Percentiles rank a stretch among this genome's conserved stretches.
Conservation (phyloP, 768 basidiomycete genomes). For the Tricholoma saponaceum region DNA sequence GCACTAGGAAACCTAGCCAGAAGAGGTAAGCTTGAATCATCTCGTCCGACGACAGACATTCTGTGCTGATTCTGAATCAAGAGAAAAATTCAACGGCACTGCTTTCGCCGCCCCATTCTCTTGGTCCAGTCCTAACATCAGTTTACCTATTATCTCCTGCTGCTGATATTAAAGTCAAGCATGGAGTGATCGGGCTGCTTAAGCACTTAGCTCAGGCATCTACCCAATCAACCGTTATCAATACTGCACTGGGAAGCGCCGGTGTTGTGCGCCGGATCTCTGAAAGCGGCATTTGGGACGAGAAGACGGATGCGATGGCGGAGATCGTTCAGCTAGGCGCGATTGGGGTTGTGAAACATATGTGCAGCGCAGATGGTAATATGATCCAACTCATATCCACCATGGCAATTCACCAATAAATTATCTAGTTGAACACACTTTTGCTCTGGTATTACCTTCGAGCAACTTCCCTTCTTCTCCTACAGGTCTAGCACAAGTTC, state of each 20-base stretch:
- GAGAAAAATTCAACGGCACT: slow-evolving; percentile 59
- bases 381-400: slow-evolving; percentile 2
- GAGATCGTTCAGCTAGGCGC: slow-evolving; percentile 85
- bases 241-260: slow-evolving; percentile 53
- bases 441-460: slow-evolving; percentile 48
- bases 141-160: slow-evolving; percentile 46
- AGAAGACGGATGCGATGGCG: slow-evolving; percentile 71
- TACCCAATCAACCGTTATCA: slow-evolving; percentile 54
- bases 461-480: slow-evolving; percentile 22
- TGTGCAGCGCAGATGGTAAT: slow-evolving; percentile 75
- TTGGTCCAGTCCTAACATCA: slow-evolving; percentile 61
- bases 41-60: not conserved
- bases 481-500: slow-evolving; percentile 62
- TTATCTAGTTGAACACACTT: slow-evolving; percentile 38
- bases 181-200: slow-evolving; percentile 82
- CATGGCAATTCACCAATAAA: not conserved
- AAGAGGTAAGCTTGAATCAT: slow-evolving; percentile 46
- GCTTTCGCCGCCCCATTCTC: slow-evolving; percentile 57
- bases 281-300: slow-evolving; percentile 64
- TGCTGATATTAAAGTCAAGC: slow-evolving; percentile 80
- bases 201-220: slow-evolving; percentile 80
- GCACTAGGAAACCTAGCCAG: slow-evolving; percentile 79
- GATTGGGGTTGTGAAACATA: slow-evolving; percentile 85
- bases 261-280: slow-evolving; percentile 60
- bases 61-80: slow-evolving; percentile 22